These are phyloP conservation scores for Rhizoclosmatium globosum DNA, from an alignment of 192 early-diverging fungal genomes.

Conservation along the genomic window DNA sequence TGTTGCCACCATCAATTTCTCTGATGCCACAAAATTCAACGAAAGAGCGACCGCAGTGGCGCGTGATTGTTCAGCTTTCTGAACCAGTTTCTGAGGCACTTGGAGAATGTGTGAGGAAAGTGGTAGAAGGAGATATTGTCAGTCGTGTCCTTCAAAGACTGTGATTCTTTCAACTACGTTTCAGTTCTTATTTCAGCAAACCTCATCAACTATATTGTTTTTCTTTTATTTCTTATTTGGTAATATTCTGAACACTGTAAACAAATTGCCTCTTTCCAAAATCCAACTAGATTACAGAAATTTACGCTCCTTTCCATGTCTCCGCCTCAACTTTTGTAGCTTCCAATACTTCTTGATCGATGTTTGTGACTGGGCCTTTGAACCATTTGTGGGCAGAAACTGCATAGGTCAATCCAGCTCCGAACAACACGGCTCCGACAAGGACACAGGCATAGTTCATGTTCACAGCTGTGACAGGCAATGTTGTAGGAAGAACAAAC, in stretches of 20 bases:
- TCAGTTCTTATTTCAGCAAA: too few species aligned
- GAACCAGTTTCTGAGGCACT: background rate
- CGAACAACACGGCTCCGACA: constrained; percentile 35
- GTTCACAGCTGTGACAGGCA: constrained; percentile 44
- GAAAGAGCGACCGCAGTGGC: background rate
- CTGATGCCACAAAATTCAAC: background rate
- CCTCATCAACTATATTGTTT: too few species aligned
- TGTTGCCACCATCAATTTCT: background rate
- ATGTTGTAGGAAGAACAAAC: constrained; percentile 43
- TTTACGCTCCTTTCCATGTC: too few species aligned
- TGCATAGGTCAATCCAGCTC: constrained; percentile 18
- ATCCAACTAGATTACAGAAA: too few species aligned
- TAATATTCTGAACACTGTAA: too few species aligned
- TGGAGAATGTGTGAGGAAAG: constrained; percentile 19
- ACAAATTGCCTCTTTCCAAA: too few species aligned
- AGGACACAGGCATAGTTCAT: constrained; percentile 50
- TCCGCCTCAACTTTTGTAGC: too few species aligned
- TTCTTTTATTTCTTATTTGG: too few species aligned
- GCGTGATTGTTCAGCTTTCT: constrained; percentile 9
- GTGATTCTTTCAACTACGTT: background rate
- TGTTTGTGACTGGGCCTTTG: constrained; percentile 44
- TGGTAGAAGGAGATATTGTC: constrained; percentile 8
- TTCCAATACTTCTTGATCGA: background rate
- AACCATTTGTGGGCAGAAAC: constrained; percentile 44
- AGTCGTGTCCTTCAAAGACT: background rate